Evolutionary conservation across 805 yeast species (phyloP), one percentile per base, ranked within the genome.

Genomic region (Teunomyces atbi): DNA sequence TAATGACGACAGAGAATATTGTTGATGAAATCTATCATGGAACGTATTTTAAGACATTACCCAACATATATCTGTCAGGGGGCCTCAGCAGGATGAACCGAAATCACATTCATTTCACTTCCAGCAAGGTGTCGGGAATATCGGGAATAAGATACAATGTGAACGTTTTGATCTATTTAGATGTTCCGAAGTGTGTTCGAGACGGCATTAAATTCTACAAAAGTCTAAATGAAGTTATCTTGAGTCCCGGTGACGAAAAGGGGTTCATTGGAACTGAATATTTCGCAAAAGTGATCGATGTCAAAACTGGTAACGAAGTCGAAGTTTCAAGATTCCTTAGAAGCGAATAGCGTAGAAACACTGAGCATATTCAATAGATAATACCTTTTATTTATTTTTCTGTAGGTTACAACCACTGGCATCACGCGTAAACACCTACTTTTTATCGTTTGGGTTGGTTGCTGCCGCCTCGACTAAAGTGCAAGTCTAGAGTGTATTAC

Each of bases 51-150:
- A 60, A 62, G 2, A 80, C 77, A 23, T 66, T 86, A 53, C 57
- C 66, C 1, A 46, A 59, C 16, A 87, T 87, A 3, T 45, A 75
- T n/a, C 44, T 65, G 20, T 54, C 73, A 3, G 81, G 81, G 0
- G 90, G 89, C 0, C 66, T 94, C 19, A 74, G 76, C 12, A 72
- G 66, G 49, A 88, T 90, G 96, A 66, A 63, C 27, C 70, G 99
- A 56, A 84, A 84, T 53, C 98, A 94, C 62, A 81, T 94, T 13
- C 99, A 94, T 66, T 74, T 92, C 60, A 88, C 98, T 0, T 68
- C 79, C 1, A 67, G 65, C 23, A 69, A 71, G 3, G 60, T 61
- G 4, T 60, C 65, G 12, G 83, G 83, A 11, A 72, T 84, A 11
- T 82, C 91, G 50, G 98, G 98, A 0, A 79, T 89, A 71, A 71